Conservation (phyloP, 768 basidiomycete genomes). For the Boletus sp. region DNA sequence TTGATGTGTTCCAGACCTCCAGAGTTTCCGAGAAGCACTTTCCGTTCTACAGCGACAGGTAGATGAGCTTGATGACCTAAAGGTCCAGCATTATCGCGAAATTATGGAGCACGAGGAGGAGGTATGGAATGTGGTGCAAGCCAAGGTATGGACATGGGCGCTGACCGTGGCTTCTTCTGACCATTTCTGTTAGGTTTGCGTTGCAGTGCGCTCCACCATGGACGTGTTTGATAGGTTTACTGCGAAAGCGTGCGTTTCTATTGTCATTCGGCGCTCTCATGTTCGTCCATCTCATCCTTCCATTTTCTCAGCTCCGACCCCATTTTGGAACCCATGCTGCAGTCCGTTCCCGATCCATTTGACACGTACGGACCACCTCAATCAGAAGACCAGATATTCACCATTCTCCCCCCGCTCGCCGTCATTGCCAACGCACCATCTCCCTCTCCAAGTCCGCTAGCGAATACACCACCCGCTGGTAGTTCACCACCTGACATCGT, state of each 20-base stretch:
- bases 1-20: conserved; percentile 60
- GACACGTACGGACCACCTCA: conserved; percentile 88
- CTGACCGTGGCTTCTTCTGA: conserved; percentile 8
- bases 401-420: conserved; percentile 84
- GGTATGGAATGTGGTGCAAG: conserved; percentile 91
- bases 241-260: conserved; percentile 71
- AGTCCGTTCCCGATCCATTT: conserved; percentile 89
- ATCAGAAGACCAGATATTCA: conserved; percentile 89
- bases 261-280: conserved; percentile 1
- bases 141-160: conserved; percentile 53
- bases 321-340: conserved; percentile 86
- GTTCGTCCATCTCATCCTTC: conserved; percentile 10
- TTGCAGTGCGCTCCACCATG: conserved; percentile 86
- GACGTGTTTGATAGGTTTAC: conserved; percentile 89
- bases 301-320: conserved; percentile 67
- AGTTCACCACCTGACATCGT: conserved; percentile 34
- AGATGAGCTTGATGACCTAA: conserved; percentile 86
- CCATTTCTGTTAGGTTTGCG: conserved; percentile 53
- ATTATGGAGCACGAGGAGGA: conserved; percentile 92
- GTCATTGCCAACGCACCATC: conserved; percentile 66
- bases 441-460: conserved; percentile 58
- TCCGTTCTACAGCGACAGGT: conserved; percentile 82
- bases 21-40: conserved; percentile 83
- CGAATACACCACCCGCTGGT: conserved; percentile 40
- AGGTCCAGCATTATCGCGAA: conserved; percentile 80